Percentiles rank a stretch among this genome's conserved stretches.
Conservation (phyloP, 2,329 filamentous ascomycete genomes). For the Pleoardoris graminearum region DNA sequence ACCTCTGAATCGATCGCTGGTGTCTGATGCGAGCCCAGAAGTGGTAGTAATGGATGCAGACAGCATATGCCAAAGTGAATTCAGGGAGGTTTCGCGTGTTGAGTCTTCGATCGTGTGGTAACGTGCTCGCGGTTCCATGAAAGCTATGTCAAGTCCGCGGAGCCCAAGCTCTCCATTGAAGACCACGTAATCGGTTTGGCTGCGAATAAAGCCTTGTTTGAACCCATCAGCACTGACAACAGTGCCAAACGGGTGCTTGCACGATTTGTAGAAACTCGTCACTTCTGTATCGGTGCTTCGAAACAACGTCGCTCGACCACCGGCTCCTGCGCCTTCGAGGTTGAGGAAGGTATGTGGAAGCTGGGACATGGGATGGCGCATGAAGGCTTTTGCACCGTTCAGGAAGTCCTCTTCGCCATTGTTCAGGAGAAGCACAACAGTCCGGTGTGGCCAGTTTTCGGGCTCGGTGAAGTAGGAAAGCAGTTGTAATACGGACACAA, state of each 20-base stretch:
- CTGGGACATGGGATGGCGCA: conserved; percentile 76
- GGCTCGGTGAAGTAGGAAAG: conserved; percentile 79
- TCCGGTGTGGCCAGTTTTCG: conserved; percentile 72
- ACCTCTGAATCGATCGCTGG: conserved; percentile 67
- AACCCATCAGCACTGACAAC: conserved; percentile 86
- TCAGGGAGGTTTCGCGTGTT: conserved; percentile 70
- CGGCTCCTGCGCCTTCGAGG: conserved; percentile 90
- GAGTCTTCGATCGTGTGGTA: conserved; percentile 95
- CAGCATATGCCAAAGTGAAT: conserved; percentile 91
- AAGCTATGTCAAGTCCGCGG: conserved; percentile 88
- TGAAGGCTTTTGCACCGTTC: conserved; percentile 83
- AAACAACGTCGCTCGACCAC: conserved; percentile 85
- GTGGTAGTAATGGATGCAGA: conserved; percentile 78
- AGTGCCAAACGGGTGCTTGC: conserved; percentile 77
- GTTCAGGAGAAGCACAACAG: conserved; percentile 85
- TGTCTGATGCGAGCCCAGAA: conserved; percentile 69
- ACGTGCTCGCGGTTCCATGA: conserved; percentile 79
- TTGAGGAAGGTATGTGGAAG: conserved; percentile 90
- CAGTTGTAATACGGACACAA: conserved; percentile 82
- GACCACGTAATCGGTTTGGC: conserved; percentile 86
- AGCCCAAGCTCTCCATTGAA: conserved; percentile 78
- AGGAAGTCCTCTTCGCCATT: conserved; percentile 95
- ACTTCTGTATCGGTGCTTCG: conserved; percentile 85
- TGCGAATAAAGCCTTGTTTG: conserved; percentile 74
- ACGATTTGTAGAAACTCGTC: conserved; percentile 73